Conservation (phyloP, 352 stramenopile species). For the Phytopythium mirpurense region DNA sequence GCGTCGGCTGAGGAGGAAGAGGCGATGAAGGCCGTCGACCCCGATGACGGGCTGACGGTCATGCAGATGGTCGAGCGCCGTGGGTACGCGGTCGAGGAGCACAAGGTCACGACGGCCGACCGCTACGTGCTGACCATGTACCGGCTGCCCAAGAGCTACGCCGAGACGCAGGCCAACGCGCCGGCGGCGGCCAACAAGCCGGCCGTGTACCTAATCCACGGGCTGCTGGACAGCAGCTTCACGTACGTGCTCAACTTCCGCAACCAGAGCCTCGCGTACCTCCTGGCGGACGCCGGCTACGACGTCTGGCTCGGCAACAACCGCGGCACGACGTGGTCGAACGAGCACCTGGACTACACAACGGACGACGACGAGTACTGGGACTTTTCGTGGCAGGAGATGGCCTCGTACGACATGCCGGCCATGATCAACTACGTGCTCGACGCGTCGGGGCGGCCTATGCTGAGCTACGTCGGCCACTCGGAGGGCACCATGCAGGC, state of each 20-base stretch:
- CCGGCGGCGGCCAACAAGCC: conserved; percentile 32
- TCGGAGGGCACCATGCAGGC: conserved; percentile 63
- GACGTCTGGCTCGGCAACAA: conserved; percentile 74
- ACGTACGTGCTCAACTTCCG: conserved; percentile 59
- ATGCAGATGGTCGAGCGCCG: conserved; percentile 39
- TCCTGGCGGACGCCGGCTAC: conserved; percentile 53
- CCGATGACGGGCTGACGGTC: conserved; percentile 38
- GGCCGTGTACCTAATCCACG: conserved; percentile 55
- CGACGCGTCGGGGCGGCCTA: conserved; percentile 21
- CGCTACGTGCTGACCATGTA: conserved; percentile 68
- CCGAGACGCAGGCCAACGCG: conserved; percentile 31
- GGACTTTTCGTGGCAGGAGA: conserved; percentile 61
- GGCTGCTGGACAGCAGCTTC: conserved; percentile 55
- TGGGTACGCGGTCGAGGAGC: conserved; percentile 51
- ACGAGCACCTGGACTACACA: conserved; percentile 41
- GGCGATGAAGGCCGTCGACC: conserved; percentile 26
- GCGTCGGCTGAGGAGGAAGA: conserved; percentile 10
- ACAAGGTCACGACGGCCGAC: conserved; percentile 51
- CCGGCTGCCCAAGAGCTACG: conserved; percentile 46
- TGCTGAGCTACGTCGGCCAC: conserved; percentile 55
- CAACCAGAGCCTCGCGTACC: conserved; percentile 51
- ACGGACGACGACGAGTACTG: conserved; percentile 43
- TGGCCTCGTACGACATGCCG: conserved; percentile 55
- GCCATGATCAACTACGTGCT: conserved; percentile 64
- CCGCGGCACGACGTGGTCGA: conserved; percentile 59